These are phyloP conservation scores for Candida endomychidarum DNA, from an alignment of 805 yeast species.

Conservation along the genomic window DNA sequence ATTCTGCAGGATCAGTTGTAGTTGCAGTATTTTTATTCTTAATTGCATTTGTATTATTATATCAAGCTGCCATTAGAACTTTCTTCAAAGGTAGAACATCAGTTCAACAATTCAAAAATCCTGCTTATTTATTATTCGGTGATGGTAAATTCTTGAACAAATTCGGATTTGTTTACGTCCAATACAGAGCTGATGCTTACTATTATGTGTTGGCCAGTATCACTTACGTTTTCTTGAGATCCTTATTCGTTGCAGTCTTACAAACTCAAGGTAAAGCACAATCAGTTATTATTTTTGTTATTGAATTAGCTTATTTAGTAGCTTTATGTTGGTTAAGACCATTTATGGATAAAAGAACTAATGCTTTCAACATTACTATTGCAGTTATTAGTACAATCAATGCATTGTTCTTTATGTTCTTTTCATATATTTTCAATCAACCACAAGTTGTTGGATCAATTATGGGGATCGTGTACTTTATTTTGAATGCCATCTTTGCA, in stretches of 20 bases:
- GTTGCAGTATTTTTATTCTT: constrained; percentile 72
- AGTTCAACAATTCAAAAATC: constrained; percentile 71
- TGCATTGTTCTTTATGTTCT: constrained; percentile 83
- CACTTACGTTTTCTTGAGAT: constrained; percentile 65
- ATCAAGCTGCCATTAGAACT: constrained; percentile 75
- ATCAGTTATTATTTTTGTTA: constrained; percentile 70
- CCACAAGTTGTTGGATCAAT: constrained; percentile 89
- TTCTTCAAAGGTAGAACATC: constrained; percentile 73
- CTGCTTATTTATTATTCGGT: constrained; percentile 89
- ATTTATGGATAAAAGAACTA: constrained; percentile 91
- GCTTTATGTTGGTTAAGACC: constrained; percentile 75
- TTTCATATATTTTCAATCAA: constrained; percentile 78
- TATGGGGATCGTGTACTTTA: constrained; percentile 86
- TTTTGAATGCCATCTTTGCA: constrained; percentile 87
- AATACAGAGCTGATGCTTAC: constrained; percentile 82
- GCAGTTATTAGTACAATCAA: constrained; percentile 78
- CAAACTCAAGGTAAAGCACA: constrained; percentile 81
- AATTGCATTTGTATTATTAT: constrained; percentile 56
- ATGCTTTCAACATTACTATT: constrained; percentile 86
- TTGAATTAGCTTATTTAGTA: constrained; percentile 71
- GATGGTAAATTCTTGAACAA: constrained; percentile 77
- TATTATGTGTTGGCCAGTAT: constrained; percentile 75
- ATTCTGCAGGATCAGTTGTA: constrained; percentile 79
- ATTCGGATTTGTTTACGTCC: constrained; percentile 91
- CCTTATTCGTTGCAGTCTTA: constrained; percentile 82